phyloP scores from a whole-genome alignment of 306 rosid genomes.

The Castanospermum australe region DNA sequence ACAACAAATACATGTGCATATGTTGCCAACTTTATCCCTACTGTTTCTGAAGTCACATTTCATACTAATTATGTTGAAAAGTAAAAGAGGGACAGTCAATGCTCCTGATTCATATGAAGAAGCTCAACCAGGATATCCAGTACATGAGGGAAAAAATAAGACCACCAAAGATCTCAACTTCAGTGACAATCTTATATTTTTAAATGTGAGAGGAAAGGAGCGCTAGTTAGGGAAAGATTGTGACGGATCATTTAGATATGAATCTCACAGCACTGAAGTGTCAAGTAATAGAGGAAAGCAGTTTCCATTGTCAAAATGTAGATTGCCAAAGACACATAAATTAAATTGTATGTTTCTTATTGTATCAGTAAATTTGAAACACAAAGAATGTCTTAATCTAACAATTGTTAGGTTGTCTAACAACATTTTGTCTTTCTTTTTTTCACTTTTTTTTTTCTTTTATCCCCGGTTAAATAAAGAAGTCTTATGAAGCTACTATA shows the following conservation, averaged over 20 bases:
- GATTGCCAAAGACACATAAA: not conserved
- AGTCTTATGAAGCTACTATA: slow-evolving; percentile 2
- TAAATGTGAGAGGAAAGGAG: not conserved
- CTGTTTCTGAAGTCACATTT: not conserved
- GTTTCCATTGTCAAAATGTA: not conserved
- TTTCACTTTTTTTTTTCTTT: not conserved
- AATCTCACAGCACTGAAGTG: not conserved
- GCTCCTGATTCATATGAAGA: not conserved
- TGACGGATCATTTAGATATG: not conserved
- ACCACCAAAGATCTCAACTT: not conserved
- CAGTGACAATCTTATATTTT: not conserved
- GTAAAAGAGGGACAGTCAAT: not conserved
- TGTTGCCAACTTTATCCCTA: not conserved
- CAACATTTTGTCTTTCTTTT: slow-evolving; percentile 2
- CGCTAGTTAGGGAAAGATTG: not conserved
- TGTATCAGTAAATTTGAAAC: slow-evolving; percentile 29
- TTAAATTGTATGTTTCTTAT: slow-evolving; percentile 22
- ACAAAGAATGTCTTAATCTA: slow-evolving; percentile 48
- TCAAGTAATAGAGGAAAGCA: not conserved
- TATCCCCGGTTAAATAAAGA: slow-evolving; percentile 19
- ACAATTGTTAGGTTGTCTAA: slow-evolving; percentile 36
- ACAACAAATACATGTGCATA: not conserved
- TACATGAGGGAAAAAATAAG: not conserved
- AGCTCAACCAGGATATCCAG: not conserved
- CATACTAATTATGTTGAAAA: not conserved